Percentiles rank a stretch among this genome's conserved stretches.
These are phyloP conservation scores for Colletotrichum falcatum DNA, from an alignment of 2,329 filamentous ascomycete species.

Conservation along the genomic window DNA sequence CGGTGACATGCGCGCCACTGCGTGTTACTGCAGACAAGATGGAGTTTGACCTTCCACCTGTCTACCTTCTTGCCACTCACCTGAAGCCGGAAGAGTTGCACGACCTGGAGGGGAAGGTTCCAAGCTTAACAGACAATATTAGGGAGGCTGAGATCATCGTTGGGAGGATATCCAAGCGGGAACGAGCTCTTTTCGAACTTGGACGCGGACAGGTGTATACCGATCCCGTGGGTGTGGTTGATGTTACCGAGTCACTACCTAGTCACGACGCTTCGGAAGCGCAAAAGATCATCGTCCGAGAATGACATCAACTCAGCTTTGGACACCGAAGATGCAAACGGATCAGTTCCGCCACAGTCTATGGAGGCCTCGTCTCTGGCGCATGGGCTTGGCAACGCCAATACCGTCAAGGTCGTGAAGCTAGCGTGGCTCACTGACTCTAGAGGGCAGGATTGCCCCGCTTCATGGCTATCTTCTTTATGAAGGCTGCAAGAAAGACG, in stretches of 20 bases:
- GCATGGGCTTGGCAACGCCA: slow-evolving; percentile 41
- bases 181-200: slow-evolving; percentile 82
- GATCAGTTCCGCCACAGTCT: neutral
- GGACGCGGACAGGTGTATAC: slow-evolving; percentile 73
- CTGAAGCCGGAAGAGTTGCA: slow-evolving; percentile 73
- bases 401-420: slow-evolving; percentile 64
- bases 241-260: neutral
- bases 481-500: slow-evolving; percentile 54
- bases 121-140: slow-evolving; percentile 76
- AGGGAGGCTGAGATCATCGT: slow-evolving; percentile 80
- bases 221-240: slow-evolving; percentile 55
- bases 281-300: slow-evolving; percentile 38
- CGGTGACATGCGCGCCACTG: neutral
- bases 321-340: slow-evolving; percentile 5
- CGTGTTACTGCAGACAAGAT: neutral
- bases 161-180: slow-evolving; percentile 76
- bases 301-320: slow-evolving; percentile 44
- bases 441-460: slow-evolving; percentile 57
- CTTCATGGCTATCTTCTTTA: slow-evolving; percentile 66
- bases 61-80: slow-evolving; percentile 81
- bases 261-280: neutral
- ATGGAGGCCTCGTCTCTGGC: neutral
- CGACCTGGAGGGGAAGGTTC: slow-evolving; percentile 72
- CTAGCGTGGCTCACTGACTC: slow-evolving; percentile 70
- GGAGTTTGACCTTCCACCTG: slow-evolving; percentile 64